Evolutionary conservation across 1,139 yeast genomes (phyloP).

Genomic region (Suhomyces coccinellae): DNA sequence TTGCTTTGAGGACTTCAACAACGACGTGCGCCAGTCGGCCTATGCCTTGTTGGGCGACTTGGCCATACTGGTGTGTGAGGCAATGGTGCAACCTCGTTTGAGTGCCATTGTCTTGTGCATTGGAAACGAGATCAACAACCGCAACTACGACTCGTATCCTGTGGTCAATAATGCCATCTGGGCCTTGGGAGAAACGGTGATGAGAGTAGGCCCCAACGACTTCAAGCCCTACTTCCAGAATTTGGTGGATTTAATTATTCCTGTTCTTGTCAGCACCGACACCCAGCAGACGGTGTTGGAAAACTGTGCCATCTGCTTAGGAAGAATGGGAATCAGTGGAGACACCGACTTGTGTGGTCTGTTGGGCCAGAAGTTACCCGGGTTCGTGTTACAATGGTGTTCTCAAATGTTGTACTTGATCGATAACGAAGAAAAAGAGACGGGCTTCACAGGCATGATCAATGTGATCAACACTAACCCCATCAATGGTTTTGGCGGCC

Average conservation of each 20-base stretch:
- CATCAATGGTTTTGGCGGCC: conserved; percentile 54
- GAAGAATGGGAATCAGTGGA: conserved; percentile 74
- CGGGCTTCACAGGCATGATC: conserved; percentile 77
- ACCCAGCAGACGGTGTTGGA: conserved; percentile 70
- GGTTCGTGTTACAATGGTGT: conserved; percentile 67
- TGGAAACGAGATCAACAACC: conserved; percentile 64
- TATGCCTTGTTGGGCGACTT: conserved; percentile 90
- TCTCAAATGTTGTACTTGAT: conserved; percentile 60
- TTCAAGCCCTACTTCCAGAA: conserved; percentile 63
- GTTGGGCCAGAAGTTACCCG: conserved; percentile 53
- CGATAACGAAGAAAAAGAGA: conserved; percentile 80
- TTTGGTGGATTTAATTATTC: conserved; percentile 61
- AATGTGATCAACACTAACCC: conserved; percentile 66
- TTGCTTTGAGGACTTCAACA: conserved; percentile 73
- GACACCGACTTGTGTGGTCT: conserved; percentile 59
- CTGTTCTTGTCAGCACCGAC: conserved; percentile 58
- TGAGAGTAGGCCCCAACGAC: conserved; percentile 53
- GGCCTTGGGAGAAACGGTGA: conserved; percentile 85
- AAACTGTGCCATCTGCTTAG: conserved; percentile 89
- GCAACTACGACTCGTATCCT: conserved; percentile 54
- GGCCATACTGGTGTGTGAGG: conserved; percentile 61
- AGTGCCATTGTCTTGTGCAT: conserved; percentile 60
- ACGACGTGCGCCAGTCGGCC: conserved; percentile 90
- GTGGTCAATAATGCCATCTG: conserved; percentile 89
- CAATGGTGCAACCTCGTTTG: conserved; percentile 56